Percentiles rank a stretch among this genome's conserved stretches.
Evolutionary conservation across 108 stramenopile species (phyloP).

Genomic region (Nitzschia sp.): DNA sequence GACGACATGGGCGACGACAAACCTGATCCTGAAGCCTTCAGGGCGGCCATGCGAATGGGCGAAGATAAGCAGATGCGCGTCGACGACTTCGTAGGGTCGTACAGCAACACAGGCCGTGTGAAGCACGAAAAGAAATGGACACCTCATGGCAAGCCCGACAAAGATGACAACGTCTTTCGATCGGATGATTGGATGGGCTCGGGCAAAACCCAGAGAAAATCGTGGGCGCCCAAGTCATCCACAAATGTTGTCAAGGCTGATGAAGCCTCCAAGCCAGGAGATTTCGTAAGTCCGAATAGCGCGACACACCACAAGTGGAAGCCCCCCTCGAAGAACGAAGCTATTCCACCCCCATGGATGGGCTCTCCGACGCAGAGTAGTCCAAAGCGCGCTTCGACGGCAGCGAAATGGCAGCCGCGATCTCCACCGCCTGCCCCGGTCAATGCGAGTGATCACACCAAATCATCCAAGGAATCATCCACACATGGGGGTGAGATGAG

Average conservation of each 20-base stretch:
- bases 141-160: not conserved
- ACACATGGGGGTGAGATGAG: not conserved
- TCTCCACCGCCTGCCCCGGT: not conserved
- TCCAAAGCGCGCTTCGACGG: not conserved
- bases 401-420: not conserved
- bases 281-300: not conserved
- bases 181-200: conserved; percentile 21
- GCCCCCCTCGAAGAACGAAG: conserved; percentile 9
- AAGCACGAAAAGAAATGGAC: conserved; percentile 6
- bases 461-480: not conserved
- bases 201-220: conserved; percentile 1
- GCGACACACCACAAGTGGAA: not conserved
- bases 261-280: not conserved
- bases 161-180: conserved; percentile 10
- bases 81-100: conserved; percentile 8
- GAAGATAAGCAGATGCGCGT: not conserved
- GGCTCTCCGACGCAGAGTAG: not conserved
- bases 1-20: not conserved
- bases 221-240: conserved; percentile 4
- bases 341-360: conserved; percentile 7
- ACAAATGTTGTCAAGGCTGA: not conserved
- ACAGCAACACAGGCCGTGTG: conserved; percentile 10
- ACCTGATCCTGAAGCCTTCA: conserved; percentile 13
- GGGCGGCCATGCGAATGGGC: conserved; percentile 2
- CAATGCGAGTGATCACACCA: not conserved